Evolutionary conservation across 208 protist species (phyloP).

Genomic region (Acanthamoeba rhysodes): DNA sequence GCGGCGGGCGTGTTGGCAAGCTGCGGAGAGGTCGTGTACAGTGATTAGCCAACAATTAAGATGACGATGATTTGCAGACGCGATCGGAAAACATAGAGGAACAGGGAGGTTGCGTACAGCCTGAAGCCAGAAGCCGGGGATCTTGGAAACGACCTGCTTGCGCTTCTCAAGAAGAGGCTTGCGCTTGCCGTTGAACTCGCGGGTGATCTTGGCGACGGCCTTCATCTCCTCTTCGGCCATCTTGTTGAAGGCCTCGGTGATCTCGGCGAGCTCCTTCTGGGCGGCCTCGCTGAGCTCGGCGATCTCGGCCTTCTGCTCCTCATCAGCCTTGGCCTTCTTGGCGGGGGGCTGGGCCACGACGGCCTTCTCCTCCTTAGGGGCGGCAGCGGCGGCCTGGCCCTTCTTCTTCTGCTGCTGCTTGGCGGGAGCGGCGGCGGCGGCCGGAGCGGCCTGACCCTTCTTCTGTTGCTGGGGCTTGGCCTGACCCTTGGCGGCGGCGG

Average conservation of each 20-base stretch:
- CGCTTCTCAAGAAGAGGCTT: constrained; percentile 37
- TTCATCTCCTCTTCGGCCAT: background rate
- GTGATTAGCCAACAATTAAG: no score
- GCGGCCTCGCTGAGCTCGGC: constrained; percentile 38
- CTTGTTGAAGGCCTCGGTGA: background rate
- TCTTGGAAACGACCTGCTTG: background rate
- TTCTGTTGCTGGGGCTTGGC: background rate
- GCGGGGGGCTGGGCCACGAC: background rate
- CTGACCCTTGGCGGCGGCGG: background rate
- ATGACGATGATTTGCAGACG: no score
- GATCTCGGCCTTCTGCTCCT: constrained; percentile 13
- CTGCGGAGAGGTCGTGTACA: background rate
- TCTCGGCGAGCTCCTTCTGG: constrained; percentile 5
- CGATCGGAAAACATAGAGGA: no score
- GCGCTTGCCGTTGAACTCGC: constrained; percentile 44
- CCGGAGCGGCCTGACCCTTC: background rate
- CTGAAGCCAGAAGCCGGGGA: constrained; percentile 34
- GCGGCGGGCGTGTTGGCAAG: background rate
- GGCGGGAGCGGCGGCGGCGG: background rate
- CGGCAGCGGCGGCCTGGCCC: background rate
- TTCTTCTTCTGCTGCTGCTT: constrained; percentile 2
- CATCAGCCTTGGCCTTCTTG: constrained; percentile 27
- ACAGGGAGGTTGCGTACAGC: background rate
- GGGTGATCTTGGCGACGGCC: constrained; percentile 19
- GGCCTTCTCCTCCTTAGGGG: constrained; percentile 19